Evolutionary conservation across 1,284 basidiomycete genomes (phyloP).

Genomic region (Puccinia novopanici): DNA sequence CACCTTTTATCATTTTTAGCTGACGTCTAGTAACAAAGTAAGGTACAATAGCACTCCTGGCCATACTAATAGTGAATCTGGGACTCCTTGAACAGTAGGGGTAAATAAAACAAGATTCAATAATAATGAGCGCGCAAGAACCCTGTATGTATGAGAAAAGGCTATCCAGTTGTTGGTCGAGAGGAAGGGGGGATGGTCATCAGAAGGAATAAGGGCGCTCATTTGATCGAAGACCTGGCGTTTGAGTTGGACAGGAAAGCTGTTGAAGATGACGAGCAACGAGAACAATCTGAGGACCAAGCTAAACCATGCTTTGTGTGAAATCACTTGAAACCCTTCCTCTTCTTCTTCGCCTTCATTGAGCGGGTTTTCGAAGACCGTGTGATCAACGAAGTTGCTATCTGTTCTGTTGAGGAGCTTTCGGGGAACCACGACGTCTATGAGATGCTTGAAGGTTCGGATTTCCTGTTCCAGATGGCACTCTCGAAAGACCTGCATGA

Average conservation of each 20-base stretch:
- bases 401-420: not conserved
- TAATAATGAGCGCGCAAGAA: not conserved
- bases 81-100: too few relatives aligned
- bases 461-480: not conserved
- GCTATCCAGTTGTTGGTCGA: not conserved
- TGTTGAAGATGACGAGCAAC: slow-evolving; percentile 12
- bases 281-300: not conserved
- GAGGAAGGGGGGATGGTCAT: not conserved
- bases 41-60: too few relatives aligned
- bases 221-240: not conserved
- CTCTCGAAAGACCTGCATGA: not conserved
- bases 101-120: too few relatives aligned
- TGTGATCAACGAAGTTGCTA: not conserved
- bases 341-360: not conserved
- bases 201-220: not conserved
- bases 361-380: not conserved
- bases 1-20: too few relatives aligned
- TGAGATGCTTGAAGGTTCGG: slow-evolving; percentile 15
- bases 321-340: slow-evolving; percentile 9
- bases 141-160: not conserved
- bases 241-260: not conserved
- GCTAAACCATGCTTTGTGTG: slow-evolving; percentile 10
- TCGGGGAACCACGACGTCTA: slow-evolving; percentile 6
- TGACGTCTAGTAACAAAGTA: too few relatives aligned
- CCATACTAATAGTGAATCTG: too few relatives aligned